A percentile compares a stretch with the other conserved stretches of the same genome.
Evolutionary conservation across 768 basidiomycete genomes (phyloP).

Genomic region (Tremella mesenterica): DNA sequence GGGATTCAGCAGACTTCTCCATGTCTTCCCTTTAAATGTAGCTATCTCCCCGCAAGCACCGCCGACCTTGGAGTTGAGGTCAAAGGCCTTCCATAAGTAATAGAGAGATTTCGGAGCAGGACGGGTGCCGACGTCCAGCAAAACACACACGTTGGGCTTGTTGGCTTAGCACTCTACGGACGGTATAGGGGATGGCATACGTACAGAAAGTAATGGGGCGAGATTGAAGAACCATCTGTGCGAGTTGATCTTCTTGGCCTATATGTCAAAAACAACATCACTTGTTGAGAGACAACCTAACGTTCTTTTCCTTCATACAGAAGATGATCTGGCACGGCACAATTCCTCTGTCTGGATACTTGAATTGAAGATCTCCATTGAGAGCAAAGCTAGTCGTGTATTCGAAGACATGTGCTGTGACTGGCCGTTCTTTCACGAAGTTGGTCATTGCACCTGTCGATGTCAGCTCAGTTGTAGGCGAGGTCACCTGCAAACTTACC

Average conservation of each 20-base stretch:
- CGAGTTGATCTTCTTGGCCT: conserved; percentile 89
- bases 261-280: neutral
- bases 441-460: conserved; percentile 51
- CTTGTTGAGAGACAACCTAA: conserved; percentile 3
- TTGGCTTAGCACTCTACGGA: conserved; percentile 2
- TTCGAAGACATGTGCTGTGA: conserved; percentile 81
- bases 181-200: conserved; percentile 25
- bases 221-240: conserved; percentile 98
- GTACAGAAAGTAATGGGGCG: conserved; percentile 67
- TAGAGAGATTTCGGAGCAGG: conserved; percentile 83
- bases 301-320: conserved; percentile 63
- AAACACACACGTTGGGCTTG: conserved; percentile 83
- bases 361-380: conserved; percentile 41
- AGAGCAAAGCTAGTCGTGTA: conserved; percentile 46
- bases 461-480: conserved; percentile 8
- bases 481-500: conserved; percentile 18
- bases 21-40: conserved; percentile 81
- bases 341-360: conserved; percentile 59
- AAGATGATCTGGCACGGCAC: conserved; percentile 85
- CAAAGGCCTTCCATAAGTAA: conserved; percentile 86
- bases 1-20: conserved; percentile 72
- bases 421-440: conserved; percentile 62
- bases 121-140: conserved; percentile 87
- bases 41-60: conserved; percentile 96
- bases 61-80: conserved; percentile 61